Conservation (phyloP, 1,139 yeast species). For the Saccharomyces hybrid region DNA sequence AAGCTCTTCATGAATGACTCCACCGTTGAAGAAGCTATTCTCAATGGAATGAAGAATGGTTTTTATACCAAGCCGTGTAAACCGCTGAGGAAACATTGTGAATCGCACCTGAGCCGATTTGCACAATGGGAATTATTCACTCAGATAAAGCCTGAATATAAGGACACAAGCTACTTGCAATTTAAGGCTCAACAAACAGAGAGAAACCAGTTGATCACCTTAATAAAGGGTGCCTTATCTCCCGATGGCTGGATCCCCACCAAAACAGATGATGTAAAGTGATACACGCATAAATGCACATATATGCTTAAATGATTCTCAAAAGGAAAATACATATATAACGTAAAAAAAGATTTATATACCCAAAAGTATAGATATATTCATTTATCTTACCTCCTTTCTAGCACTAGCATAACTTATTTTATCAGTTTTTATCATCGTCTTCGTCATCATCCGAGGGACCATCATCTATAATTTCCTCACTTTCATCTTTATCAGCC, state of each 20-base stretch:
- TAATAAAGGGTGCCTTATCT: conserved; percentile 14
- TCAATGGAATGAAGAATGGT: conserved; percentile 52
- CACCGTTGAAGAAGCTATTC: conserved; percentile 36
- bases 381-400: not conserved
- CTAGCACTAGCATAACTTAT: not conserved
- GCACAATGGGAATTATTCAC: conserved; percentile 21
- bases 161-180: conserved; percentile 17
- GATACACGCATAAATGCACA: not conserved
- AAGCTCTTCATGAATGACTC: conserved; percentile 10
- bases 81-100: conserved; percentile 43
- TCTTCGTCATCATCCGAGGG: conserved; percentile 27
- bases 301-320: not conserved
- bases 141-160: conserved; percentile 6
- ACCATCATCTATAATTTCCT: conserved; percentile 26
- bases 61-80: conserved; percentile 37
- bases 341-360: not conserved
- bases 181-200: conserved; percentile 19
- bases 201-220: conserved; percentile 15
- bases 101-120: conserved; percentile 20
- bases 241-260: conserved; percentile 30
- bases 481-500: conserved; percentile 25
- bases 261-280: conserved; percentile 16
- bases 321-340: not conserved
- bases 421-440: conserved; percentile 11
- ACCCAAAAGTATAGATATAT: not conserved